Percentiles rank a stretch among this genome's conserved stretches.
phyloP scores from a whole-genome alignment of 495 filamentous ascomycete genomes.

The Cudoniella acicularis region DNA sequence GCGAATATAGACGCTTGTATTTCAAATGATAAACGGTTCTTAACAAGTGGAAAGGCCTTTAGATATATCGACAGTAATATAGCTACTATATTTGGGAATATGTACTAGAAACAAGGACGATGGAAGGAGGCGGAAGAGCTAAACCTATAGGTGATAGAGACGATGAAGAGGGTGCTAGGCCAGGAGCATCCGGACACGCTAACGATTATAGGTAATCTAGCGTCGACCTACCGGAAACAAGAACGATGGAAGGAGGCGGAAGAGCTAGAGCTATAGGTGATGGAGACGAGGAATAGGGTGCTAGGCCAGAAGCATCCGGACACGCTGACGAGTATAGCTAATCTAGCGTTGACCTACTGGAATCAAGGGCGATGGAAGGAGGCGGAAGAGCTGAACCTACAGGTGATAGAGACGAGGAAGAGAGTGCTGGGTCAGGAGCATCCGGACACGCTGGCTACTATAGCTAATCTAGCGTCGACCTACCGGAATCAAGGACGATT shows the following conservation, averaged over 20 bases:
- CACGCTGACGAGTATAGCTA: conserved; percentile 8
- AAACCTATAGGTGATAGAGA: conserved; percentile 8
- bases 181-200: conserved; percentile 12
- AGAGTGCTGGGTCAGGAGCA: conserved; percentile 21
- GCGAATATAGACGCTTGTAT: not conserved
- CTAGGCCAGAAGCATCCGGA: conserved; percentile 10
- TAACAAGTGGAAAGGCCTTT: not conserved
- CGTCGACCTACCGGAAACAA: conserved; percentile 6
- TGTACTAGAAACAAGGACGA: conserved; percentile 25
- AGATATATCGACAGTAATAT: not conserved
- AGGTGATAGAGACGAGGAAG: conserved; percentile 5
- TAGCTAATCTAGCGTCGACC: conserved; percentile 7
- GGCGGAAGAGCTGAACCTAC: not conserved
- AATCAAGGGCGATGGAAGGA: conserved; percentile 6
- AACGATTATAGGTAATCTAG: conserved; percentile 6
- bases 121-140: conserved; percentile 17
- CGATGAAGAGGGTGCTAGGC: conserved; percentile 9
- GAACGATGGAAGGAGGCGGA: conserved; percentile 5
- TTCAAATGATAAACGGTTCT: not conserved
- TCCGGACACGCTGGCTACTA: conserved; percentile 11
- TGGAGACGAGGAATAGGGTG: conserved; percentile 11
- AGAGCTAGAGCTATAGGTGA: not conserved
- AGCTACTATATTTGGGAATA: not conserved
- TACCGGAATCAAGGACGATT: conserved; percentile 7
- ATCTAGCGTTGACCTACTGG: conserved; percentile 7